Conservation (phyloP, 2,329 filamentous ascomycete species). For the Pezicula neosporulosa region DNA sequence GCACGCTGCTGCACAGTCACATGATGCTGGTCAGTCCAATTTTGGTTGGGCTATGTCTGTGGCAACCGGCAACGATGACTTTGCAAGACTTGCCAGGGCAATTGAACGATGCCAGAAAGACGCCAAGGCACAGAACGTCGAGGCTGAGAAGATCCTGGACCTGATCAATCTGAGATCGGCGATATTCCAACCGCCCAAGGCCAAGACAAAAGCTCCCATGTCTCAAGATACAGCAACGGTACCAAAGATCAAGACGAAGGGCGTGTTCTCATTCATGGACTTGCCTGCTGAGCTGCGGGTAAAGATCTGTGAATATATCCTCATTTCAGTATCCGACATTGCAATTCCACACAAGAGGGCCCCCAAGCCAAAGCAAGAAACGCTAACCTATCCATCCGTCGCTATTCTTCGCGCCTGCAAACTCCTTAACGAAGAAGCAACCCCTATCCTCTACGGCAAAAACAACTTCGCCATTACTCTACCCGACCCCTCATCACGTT, state of each 20-base stretch:
- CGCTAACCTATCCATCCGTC: conserved; percentile 15
- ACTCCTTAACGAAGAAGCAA: conserved; percentile 27
- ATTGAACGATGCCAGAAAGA: background rate
- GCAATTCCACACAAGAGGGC: conserved; percentile 3
- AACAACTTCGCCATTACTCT: conserved; percentile 27
- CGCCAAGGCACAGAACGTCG: background rate
- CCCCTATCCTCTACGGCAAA: conserved; percentile 25
- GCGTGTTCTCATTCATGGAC: conserved; percentile 20
- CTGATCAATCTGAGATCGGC: background rate
- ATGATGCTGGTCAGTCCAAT: no score
- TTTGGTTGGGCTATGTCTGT: no score
- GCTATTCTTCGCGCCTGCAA: conserved; percentile 28
- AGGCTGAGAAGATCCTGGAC: background rate
- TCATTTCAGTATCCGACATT: conserved; percentile 13
- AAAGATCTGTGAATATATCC: conserved; percentile 21
- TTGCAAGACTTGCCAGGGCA: background rate
- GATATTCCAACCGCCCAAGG: no score
- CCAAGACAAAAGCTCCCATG: background rate
- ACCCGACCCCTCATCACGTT: background rate
- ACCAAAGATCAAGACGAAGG: conserved; percentile 10
- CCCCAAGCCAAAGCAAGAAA: background rate
- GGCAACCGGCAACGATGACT: background rate
- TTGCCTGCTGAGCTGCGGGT: conserved; percentile 27
- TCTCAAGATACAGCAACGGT: conserved; percentile 1
- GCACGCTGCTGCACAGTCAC: no score